Base-by-base conservation (phyloP, 2,329 filamentous ascomycete species). In the Lachnellula subtilissima region DNA sequence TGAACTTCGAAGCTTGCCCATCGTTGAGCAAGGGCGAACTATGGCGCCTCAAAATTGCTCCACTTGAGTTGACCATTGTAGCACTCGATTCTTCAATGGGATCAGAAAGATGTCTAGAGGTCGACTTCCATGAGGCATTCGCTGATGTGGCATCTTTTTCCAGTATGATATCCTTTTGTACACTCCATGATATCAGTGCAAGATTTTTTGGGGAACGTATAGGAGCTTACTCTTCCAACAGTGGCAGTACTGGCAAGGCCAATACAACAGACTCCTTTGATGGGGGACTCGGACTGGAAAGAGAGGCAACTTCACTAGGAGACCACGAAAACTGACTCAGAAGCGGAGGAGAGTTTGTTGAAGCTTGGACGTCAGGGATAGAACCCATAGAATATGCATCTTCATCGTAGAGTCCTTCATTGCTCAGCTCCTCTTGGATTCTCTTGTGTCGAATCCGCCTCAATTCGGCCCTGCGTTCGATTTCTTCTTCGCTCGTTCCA, bases 371-470 rank as follows among this genome's bases (percentile, higher is more conserved):
- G 32, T 19, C 55, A 5, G 40, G 17, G 43, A 60, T 48, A 7
- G 61, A 61, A 22, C 56, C 51, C 8, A 69, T 12, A 17, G 67
- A 68, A 45, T 65, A 69, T 22, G 68, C 69, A 59, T 71, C 68
- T 22, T 71, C 68, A 17, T 74, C 72, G 48, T 73, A 71, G 9
- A 68, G 65, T 37, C 73, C 69, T 39, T 81, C 79, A 40, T 69
- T 76, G 47, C 77, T 74, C 3, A 85, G 71, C 61, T 84, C 82
- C 45, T 82, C 76, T 58, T 79, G 79, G n/a, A 84, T 84, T 58
- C 80, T 75, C 61, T 77, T 78, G 49, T 79, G 77, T 67, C 80
- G 77, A 8, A 84, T 70, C 19, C 80, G 75, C 61, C 75, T 79
- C 53, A 85, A 67, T 61, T 84, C 81, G 28, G 80, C 81, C 61